Evolutionary conservation across 768 basidiomycete species (phyloP).

Genomic region (Leucogyrophana mollusca): DNA sequence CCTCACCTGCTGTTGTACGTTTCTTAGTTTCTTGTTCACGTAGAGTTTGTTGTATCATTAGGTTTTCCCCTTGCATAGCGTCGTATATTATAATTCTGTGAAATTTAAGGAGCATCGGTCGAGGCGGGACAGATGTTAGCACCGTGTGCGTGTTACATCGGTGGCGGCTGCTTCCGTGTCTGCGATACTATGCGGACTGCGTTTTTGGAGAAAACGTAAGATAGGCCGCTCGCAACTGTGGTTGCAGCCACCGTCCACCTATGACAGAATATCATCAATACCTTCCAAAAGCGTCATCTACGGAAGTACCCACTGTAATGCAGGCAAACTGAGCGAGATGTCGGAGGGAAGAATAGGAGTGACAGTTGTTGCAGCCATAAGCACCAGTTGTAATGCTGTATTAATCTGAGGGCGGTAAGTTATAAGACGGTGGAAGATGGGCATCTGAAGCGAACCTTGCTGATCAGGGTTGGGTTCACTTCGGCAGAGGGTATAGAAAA

Average conservation of each 20-base stretch:
- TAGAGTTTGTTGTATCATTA: conserved; percentile 14
- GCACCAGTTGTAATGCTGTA: conserved; percentile 84
- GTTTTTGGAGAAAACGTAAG: conserved; percentile 74
- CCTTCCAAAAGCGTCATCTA: background rate
- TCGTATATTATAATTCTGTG: conserved; percentile 15
- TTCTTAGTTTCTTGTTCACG: background rate
- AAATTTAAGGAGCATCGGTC: too few species aligned
- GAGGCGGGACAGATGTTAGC: too few species aligned
- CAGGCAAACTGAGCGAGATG: conserved; percentile 51
- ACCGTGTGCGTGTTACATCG: too few species aligned
- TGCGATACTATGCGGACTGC: conserved; percentile 62
- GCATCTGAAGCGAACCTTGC: conserved; percentile 74
- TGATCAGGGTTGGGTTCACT: conserved; percentile 89
- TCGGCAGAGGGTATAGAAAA: conserved; percentile 94
- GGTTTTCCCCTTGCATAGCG: conserved; percentile 17
- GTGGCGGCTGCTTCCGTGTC: conserved; percentile 29
- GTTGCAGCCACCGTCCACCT: conserved; percentile 89
- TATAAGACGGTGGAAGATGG: conserved; percentile 1
- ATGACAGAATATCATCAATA: background rate
- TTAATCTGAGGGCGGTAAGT: conserved; percentile 59
- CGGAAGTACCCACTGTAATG: conserved; percentile 57
- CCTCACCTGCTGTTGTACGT: conserved; percentile 7
- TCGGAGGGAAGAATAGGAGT: conserved; percentile 73
- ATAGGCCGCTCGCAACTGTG: conserved; percentile 89
- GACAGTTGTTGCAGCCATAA: conserved; percentile 90